Evolutionary conservation across 768 basidiomycete species (phyloP).

Genomic region (Gloeopeniophorella convolvens): DNA sequence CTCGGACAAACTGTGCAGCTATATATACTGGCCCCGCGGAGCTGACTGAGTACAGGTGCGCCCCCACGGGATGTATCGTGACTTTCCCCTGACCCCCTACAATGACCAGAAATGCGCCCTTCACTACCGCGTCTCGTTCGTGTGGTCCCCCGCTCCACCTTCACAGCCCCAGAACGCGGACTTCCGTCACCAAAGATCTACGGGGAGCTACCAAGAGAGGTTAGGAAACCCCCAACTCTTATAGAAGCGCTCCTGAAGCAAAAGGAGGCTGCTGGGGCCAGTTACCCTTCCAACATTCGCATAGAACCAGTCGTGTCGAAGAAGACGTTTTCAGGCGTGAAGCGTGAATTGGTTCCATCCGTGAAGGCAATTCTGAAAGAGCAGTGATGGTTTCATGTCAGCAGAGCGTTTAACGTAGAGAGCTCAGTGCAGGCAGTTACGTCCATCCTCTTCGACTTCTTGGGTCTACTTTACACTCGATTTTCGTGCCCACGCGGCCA

Average conservation of each 20-base stretch:
- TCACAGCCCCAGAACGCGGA: slow-evolving; percentile 24
- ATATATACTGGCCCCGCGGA: too few species aligned
- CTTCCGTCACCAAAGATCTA: slow-evolving; percentile 23
- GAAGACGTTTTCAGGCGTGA: slow-evolving; percentile 35
- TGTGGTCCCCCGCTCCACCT: slow-evolving; percentile 31
- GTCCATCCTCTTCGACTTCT: not conserved
- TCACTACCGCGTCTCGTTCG: slow-evolving; percentile 31
- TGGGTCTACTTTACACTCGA: too few species aligned
- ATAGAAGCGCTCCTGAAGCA: slow-evolving; percentile 37
- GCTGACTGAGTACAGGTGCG: not conserved
- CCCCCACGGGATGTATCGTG: not conserved
- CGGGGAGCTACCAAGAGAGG: slow-evolving; percentile 19
- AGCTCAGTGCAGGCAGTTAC: not conserved
- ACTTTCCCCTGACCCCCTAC: too few species aligned
- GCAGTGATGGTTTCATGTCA: slow-evolving; percentile 18
- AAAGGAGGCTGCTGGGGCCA: slow-evolving; percentile 32
- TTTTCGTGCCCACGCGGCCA: too few species aligned
- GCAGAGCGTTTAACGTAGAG: not conserved
- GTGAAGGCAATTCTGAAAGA: slow-evolving; percentile 35
- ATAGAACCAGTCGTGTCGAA: slow-evolving; percentile 40
- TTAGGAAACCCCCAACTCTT: slow-evolving; percentile 26
- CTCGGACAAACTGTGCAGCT: too few species aligned
- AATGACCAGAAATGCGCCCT: slow-evolving; percentile 26
- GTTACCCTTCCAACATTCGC: slow-evolving; percentile 45
- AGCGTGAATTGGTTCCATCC: slow-evolving; percentile 32